phyloP scores from a whole-genome alignment of 139 green algal genomes.

The Micromonas commoda region DNA sequence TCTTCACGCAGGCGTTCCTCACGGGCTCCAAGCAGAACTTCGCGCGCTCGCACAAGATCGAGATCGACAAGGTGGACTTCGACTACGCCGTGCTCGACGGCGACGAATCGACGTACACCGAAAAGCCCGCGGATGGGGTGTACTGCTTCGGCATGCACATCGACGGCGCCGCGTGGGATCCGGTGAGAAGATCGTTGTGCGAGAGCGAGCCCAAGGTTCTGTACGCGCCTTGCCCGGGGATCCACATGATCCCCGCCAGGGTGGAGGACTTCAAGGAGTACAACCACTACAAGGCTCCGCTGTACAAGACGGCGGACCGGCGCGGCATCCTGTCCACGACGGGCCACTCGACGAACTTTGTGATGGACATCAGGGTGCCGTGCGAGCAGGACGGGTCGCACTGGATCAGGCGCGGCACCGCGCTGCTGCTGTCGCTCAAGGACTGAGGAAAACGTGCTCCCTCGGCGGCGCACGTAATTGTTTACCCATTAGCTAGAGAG shows the following conservation, averaged over 20 bases:
- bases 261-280: slow-evolving; percentile 58
- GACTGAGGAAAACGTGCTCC: slow-evolving; percentile 20
- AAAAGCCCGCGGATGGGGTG: slow-evolving; percentile 71
- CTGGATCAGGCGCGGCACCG: slow-evolving; percentile 71
- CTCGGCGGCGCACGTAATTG: too few species aligned
- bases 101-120: slow-evolving; percentile 58
- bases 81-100: slow-evolving; percentile 68
- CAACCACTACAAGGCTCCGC: slow-evolving; percentile 62
- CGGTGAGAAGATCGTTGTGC: slow-evolving; percentile 62
- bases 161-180: slow-evolving; percentile 73
- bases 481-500: too few species aligned
- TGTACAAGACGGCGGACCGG: slow-evolving; percentile 73
- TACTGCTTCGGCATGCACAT: slow-evolving; percentile 75
- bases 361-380: slow-evolving; percentile 57
- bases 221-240: slow-evolving; percentile 72
- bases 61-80: slow-evolving; percentile 78
- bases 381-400: slow-evolving; percentile 59
- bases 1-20: slow-evolving; percentile 72
- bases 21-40: slow-evolving; percentile 70
- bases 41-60: slow-evolving; percentile 56
- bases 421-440: slow-evolving; percentile 59
- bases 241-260: slow-evolving; percentile 76
- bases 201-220: slow-evolving; percentile 83
- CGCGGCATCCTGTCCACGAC: slow-evolving; percentile 65
- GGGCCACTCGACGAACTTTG: slow-evolving; percentile 61